Percentiles rank a stretch among this genome's conserved stretches.
These are phyloP conservation scores for Chrysoporthe puriensis DNA, from an alignment of 2,329 filamentous ascomycete genomes.

Conservation along the genomic window DNA sequence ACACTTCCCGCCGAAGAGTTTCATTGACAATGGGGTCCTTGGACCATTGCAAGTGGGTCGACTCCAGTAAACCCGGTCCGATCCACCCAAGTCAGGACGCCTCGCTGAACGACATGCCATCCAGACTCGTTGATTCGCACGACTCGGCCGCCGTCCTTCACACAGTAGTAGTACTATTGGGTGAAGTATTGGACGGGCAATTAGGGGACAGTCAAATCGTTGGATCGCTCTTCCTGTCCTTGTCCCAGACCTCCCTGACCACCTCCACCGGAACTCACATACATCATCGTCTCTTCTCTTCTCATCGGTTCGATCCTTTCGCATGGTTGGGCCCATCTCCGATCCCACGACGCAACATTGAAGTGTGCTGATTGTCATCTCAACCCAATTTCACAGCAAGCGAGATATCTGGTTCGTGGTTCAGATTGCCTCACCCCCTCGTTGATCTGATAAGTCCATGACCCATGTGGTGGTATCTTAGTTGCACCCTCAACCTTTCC, in stretches of 20 bases:
- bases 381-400: slow-evolving; percentile 1
- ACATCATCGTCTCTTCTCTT: slow-evolving; percentile 12
- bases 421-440: slow-evolving; percentile 4
- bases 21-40: slow-evolving; percentile 23
- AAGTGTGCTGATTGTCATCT: slow-evolving; percentile 5
- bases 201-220: slow-evolving; percentile 15
- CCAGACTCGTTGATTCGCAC: slow-evolving; percentile 26
- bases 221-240: slow-evolving; percentile 13
- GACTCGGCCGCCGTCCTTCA: slow-evolving; percentile 20
- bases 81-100: slow-evolving; percentile 24
- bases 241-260: slow-evolving; percentile 14
- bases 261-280: slow-evolving; percentile 14
- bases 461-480: slow-evolving; percentile 14
- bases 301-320: slow-evolving; percentile 4
- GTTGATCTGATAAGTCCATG: slow-evolving; percentile 20
- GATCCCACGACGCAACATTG: slow-evolving; percentile 22
- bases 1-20: slow-evolving; percentile 19
- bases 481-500: slow-evolving; percentile 19
- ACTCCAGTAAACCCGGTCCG: slow-evolving; percentile 18
- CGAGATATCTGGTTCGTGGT: slow-evolving; percentile 9
- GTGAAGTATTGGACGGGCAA: slow-evolving; percentile 25
- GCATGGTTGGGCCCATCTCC: slow-evolving; percentile 12
- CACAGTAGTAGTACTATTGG: slow-evolving; percentile 27
- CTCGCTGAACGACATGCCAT: slow-evolving; percentile 25
- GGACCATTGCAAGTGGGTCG: slow-evolving; percentile 27